Conservation (phyloP, 129 eudicot genomes). For the Pseudognaphalium luteoalbum region DNA sequence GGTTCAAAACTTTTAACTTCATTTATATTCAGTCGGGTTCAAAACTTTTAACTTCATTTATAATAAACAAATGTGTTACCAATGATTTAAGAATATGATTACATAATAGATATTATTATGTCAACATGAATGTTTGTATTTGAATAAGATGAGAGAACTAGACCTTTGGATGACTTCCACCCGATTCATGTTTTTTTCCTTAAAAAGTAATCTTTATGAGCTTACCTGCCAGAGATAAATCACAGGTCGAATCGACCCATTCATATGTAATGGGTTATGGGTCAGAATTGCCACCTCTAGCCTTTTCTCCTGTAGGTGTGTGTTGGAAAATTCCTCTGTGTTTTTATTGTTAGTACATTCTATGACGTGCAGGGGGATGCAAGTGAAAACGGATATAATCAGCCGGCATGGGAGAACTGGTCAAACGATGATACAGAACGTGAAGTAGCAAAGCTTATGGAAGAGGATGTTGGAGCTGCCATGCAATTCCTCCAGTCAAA, state of each 20-base stretch:
- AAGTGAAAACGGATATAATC: slow-evolving; percentile 46
- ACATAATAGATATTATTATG: too few species aligned
- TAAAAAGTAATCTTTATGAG: neutral
- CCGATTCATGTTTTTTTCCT: neutral
- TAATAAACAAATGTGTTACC: neutral
- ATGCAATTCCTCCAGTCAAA: slow-evolving; percentile 95
- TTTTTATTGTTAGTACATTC: neutral
- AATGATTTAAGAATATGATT: neutral
- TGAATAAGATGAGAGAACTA: neutral
- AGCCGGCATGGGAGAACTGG: slow-evolving; percentile 89
- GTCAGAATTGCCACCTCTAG: neutral
- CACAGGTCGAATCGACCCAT: neutral
- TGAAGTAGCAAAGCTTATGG: slow-evolving; percentile 91
- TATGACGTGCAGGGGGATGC: slow-evolving; percentile 39
- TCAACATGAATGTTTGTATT: neutral
- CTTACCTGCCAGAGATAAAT: neutral
- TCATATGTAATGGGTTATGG: neutral
- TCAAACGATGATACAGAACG: slow-evolving; percentile 82
- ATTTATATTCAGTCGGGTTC: neutral
- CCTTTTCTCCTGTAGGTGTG: neutral
- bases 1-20: neutral
- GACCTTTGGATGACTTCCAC: neutral
- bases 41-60: neutral
- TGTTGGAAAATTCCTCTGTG: neutral
- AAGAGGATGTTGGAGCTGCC: slow-evolving; percentile 94